Base-by-base conservation (phyloP, 1,284 basidiomycete genomes). In the Moesziomyces parantarcticus region DNA sequence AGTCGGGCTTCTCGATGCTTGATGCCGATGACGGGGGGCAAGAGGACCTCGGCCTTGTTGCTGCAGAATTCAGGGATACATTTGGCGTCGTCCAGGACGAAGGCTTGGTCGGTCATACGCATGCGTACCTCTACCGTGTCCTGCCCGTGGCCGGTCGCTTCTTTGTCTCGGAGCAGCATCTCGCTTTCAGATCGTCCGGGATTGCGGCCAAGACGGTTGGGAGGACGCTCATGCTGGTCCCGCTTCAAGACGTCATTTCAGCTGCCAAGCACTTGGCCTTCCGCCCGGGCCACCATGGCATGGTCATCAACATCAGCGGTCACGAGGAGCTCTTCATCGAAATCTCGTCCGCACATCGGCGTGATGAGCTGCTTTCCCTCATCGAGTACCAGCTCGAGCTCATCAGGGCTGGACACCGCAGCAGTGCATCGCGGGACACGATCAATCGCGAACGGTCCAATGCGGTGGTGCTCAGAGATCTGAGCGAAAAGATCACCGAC, bases 301-400 rank as follows among this genome's bases (percentile, higher is more conserved):
- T 98, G 21, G 90, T 93, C 29, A 87, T 98, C 60, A 91, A 97
- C 54, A 90, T 99, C 73, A 92, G 92, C 78, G 96, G 96, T 0
- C 92, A 97, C 82, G 96, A 98, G 85, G 96, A 99, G 82, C 58
- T 99, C 3, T 99, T 98, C 86, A 91, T 98, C 75, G 96, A 98
- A 84, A 96, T 99, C 81, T 86, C 88, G 43, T 90, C 90, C 11
- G 88, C 90, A 59, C 89, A 92, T 53, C 90, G 92, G 52, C 89
- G 94, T 34, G 88, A 90, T 63, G 89, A 90, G 4, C 93, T 95
- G 79, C 88, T 91, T 18, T 84, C 84, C 4, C 86, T 94, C 18
- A 86, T 99, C 46, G 90, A 94, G 68, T 87, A 88, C 34, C 92
- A 94, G 82, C n/a, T 76, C 14, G 72, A 75, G 46, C 60, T 59